Evolutionary conservation across 192 early-diverging fungal species (phyloP).

Genomic region (Mortierella claussenii): DNA sequence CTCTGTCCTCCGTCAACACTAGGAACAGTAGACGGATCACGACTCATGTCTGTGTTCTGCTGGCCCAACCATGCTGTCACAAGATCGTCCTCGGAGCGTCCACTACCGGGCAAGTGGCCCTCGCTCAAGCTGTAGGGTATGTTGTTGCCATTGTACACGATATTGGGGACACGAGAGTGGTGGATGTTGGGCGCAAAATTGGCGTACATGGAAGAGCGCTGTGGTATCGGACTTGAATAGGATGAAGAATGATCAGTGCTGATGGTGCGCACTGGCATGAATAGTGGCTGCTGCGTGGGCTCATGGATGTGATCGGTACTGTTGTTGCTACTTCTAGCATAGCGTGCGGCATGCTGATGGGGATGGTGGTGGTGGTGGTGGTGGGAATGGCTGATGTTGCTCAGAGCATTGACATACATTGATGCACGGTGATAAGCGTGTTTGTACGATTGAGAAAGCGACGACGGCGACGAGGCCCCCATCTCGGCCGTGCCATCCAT

Average conservation of each 20-base stretch:
- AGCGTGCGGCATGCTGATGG: not conserved
- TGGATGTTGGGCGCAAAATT: not conserved
- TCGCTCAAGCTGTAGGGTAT: constrained; percentile 32
- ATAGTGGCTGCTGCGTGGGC: constrained; percentile 6
- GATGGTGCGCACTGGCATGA: not conserved
- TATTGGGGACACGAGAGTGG: not conserved
- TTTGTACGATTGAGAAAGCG: constrained; percentile 18
- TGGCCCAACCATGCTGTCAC: constrained; percentile 35
- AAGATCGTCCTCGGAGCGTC: constrained; percentile 18
- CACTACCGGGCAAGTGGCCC: constrained; percentile 24
- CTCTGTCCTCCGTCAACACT: no score
- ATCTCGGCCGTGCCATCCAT: constrained; percentile 16
- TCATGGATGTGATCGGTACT: not conserved
- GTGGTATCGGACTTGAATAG: constrained; percentile 6
- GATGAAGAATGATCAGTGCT: constrained; percentile 7
- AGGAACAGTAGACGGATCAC: no score
- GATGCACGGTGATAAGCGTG: no score
- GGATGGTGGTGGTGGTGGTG: not conserved
- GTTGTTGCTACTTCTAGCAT: no score
- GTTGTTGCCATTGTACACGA: constrained; percentile 5
- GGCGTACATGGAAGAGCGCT: constrained; percentile 7
- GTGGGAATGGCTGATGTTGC: no score
- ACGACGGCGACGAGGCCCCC: not conserved
- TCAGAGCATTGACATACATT: not conserved
- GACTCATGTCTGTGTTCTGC: not conserved